Base-by-base conservation (phyloP, 495 filamentous ascomycete genomes). In the Platismatia glauca region DNA sequence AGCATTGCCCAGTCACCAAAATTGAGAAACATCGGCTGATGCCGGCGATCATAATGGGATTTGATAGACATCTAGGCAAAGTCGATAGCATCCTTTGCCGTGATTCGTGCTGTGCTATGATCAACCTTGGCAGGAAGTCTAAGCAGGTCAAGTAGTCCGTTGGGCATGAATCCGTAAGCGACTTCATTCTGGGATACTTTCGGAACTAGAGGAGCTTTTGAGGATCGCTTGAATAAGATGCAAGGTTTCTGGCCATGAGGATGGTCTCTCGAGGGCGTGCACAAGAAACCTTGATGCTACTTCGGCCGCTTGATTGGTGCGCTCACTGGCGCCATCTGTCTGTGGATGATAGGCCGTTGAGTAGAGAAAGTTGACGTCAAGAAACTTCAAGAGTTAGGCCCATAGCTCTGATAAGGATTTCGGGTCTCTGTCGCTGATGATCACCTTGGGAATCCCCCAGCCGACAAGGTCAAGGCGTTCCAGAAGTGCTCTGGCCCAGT, bases 331-430 rank as follows among this genome's bases (percentile, higher is more conserved):
- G 1, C 18, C 48, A 43, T 62, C 31, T 22, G 13, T 62, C 33
- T 62, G 27, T 24, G 35, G 31, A 56, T 62, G 52, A 27, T 62
- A 62, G 0, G 24, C 16, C 8, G 35, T 62, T 16, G 18, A 57
- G 18, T 62, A 62, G 2, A 62, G 20, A 12, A 62, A 9, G 15
- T 24, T 24, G 15, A 62, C 35, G 20, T 56, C 43, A 7, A 41
- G 16, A 41, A 62, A 24, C 8, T 56, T 55, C 27, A 62, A 41
- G 29, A 62, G 27, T 2, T 7, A 39, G 16, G 6, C 24, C 31
- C 35, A 62, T 27, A 62, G 9, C 18, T 62, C 27, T 11, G 24
- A 62, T 39, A 62, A 33, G 16, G 57, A 62, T 41, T 62, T 62
- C 18, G 27, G 34, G 20, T 62, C 29, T 39, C 22, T 39, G 35